Conservation (phyloP, 805 yeast species). For the Metschnikowia anglica region DNA sequence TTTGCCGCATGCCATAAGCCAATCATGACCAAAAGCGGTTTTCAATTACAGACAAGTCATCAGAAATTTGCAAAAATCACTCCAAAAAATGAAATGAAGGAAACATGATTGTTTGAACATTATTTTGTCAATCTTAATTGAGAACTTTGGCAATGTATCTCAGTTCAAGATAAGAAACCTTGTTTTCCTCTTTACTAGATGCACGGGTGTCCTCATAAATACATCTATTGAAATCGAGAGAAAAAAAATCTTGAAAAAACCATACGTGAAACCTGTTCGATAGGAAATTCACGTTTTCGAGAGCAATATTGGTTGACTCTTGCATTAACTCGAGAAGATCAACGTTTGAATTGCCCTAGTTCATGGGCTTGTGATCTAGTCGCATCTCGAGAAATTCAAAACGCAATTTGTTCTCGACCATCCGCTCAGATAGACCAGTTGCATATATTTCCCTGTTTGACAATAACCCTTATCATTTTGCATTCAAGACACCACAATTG, state of each 20-base stretch:
- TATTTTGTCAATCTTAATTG: not conserved
- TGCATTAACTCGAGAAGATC: not conserved
- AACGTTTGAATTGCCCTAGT: not conserved
- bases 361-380: slow-evolving; percentile 1
- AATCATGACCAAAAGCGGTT: not conserved
- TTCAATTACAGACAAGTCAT: too few relatives aligned
- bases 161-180: not conserved
- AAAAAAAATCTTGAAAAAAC: not conserved
- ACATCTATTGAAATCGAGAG: not conserved
- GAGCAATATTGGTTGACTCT: not conserved
- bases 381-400: not conserved
- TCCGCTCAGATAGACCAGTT: not conserved
- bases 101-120: too few relatives aligned
- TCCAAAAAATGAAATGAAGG: too few relatives aligned
- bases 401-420: not conserved
- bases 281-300: not conserved
- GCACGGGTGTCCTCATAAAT: slow-evolving; percentile 2
- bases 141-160: not conserved
- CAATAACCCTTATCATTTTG: not conserved
- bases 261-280: not conserved
- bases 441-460: slow-evolving; percentile 1
- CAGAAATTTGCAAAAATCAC: not conserved
- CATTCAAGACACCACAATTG: not conserved
- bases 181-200: not conserved
- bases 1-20: slow-evolving; percentile 1